A percentile compares a stretch with the other conserved stretches of the same genome.
Evolutionary conservation across 352 stramenopile species (phyloP).

Genomic region (Peronosclerospora sorghi): DNA sequence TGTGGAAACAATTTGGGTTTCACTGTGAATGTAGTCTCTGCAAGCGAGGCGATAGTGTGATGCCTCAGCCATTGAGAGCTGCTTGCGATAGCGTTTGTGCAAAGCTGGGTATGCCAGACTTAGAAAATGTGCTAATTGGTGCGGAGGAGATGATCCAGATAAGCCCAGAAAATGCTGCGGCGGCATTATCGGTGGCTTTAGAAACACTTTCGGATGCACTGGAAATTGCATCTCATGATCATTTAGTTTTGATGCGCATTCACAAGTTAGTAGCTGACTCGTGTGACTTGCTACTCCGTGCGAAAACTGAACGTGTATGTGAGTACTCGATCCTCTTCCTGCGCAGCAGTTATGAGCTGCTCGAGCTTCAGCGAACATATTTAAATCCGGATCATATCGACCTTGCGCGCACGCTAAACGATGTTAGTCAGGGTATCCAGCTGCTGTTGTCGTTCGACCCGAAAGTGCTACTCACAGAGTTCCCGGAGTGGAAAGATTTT

Average conservation of each 20-base stretch:
- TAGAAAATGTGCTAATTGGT: conserved; percentile 51
- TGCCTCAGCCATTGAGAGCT: conserved; percentile 24
- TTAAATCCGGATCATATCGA: conserved; percentile 87
- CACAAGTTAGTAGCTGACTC: conserved; percentile 86
- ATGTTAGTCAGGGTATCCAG: conserved; percentile 87
- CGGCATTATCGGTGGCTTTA: conserved; percentile 58
- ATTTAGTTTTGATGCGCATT: conserved; percentile 85
- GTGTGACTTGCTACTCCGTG: conserved; percentile 75
- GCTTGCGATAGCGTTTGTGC: conserved; percentile 6
- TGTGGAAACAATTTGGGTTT: conserved; percentile 90
- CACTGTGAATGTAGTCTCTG: conserved; percentile 62
- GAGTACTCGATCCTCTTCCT: conserved; percentile 85
- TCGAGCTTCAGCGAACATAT: conserved; percentile 78
- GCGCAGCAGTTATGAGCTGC: conserved; percentile 73
- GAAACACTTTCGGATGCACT: conserved; percentile 73
- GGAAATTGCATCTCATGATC: conserved; percentile 75
- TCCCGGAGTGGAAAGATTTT: conserved; percentile 81
- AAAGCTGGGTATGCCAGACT: conserved; percentile 31
- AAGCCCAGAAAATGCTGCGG: conserved; percentile 23
- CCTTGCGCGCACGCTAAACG: conserved; percentile 84
- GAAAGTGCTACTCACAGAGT: conserved; percentile 75
- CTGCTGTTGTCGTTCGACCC: conserved; percentile 81
- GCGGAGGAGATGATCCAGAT: conserved; percentile 57
- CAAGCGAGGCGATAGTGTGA: conserved; percentile 51
- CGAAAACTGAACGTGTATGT: conserved; percentile 44